phyloP scores from a whole-genome alignment of 805 yeast species.

The Starmera pachycereana region DNA sequence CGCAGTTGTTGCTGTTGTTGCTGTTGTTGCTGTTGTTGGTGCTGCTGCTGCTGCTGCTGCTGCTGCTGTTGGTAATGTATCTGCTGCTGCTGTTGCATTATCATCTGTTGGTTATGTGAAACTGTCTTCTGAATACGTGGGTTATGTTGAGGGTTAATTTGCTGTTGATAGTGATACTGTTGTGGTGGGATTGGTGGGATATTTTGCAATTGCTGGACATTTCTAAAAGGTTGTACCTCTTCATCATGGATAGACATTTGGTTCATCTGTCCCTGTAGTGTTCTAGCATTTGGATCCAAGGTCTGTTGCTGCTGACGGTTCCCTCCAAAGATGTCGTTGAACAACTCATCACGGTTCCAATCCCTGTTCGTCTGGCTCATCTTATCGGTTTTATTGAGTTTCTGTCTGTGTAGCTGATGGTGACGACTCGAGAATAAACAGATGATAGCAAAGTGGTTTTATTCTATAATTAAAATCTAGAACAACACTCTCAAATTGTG shows the following conservation, averaged over 20 bases:
- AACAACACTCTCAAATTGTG: neutral
- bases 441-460: too few species aligned
- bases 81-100: conserved; percentile 1
- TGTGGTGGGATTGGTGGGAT: conserved; percentile 1
- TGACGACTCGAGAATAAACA: too few species aligned
- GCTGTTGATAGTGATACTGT: neutral
- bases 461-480: too few species aligned
- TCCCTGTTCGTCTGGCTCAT: neutral
- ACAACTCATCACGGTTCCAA: conserved; percentile 18
- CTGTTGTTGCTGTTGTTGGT: neutral
- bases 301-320: conserved; percentile 10
- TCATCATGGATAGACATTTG: too few species aligned
- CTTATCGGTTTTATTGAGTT: too few species aligned
- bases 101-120: neutral
- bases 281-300: neutral
- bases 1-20: neutral
- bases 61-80: conserved; percentile 1
- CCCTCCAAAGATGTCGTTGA: conserved; percentile 21
- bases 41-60: neutral
- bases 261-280: neutral
- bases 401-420: too few species aligned
- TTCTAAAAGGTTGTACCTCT: neutral
- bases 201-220: neutral
- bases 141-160: neutral
- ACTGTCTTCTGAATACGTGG: neutral